phyloP scores from a whole-genome alignment of 768 basidiomycete species.

The Suillus ampliporus region DNA sequence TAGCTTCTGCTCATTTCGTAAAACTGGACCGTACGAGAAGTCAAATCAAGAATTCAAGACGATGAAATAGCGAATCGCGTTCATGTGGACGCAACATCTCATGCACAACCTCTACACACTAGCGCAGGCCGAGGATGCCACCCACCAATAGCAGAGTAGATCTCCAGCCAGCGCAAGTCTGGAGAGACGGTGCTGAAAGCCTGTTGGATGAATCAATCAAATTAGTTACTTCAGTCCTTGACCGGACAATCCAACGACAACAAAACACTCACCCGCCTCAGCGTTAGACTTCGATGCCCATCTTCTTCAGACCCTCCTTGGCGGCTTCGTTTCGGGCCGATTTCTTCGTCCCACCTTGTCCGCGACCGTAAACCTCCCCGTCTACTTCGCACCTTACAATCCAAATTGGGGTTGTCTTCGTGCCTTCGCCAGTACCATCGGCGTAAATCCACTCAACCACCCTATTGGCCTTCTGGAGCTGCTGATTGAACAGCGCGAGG shows the following conservation, averaged over 20 bases:
- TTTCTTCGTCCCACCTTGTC: constrained; percentile 78
- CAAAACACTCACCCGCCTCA: constrained; percentile 12
- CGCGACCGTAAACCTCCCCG: constrained; percentile 61
- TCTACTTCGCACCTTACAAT: constrained; percentile 67
- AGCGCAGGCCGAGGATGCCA: constrained; percentile 48
- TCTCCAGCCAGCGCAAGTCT: constrained; percentile 58
- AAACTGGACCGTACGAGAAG: constrained; percentile 4
- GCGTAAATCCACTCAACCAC: constrained; percentile 76
- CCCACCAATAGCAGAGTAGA: constrained; percentile 16
- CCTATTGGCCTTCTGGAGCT: constrained; percentile 61
- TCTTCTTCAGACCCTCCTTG: constrained; percentile 65
- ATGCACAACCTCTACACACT: constrained; percentile 68
- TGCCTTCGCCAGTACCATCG: constrained; percentile 50
- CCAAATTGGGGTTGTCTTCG: constrained; percentile 80
- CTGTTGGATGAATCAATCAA: constrained; percentile 12
- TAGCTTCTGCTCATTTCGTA: constrained; percentile 2
- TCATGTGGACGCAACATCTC: constrained; percentile 25
- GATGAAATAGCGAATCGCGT: neutral
- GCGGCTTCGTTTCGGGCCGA: constrained; percentile 83
- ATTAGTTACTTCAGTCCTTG: constrained; percentile 15
- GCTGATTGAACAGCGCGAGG: constrained; percentile 82
- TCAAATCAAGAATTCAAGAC: constrained; percentile 5
- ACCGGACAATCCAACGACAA: constrained; percentile 25
- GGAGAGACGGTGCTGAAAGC: constrained; percentile 58
- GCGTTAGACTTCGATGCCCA: constrained; percentile 57